Conservation (phyloP, 805 yeast genomes). For the Wickerhamomyces xylosicus region DNA sequence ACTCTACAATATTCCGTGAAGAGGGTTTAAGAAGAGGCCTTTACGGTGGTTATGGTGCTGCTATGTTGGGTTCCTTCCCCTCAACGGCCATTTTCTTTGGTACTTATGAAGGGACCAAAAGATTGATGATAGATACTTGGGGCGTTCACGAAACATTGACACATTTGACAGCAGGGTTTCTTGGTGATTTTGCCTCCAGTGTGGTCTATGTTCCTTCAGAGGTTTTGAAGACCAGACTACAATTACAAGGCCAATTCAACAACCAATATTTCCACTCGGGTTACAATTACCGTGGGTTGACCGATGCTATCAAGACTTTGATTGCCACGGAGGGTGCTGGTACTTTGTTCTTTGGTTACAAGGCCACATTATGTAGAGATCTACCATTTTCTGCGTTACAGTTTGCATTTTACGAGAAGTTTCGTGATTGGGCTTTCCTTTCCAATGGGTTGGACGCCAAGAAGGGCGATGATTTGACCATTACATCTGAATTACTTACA, state of each 20-base stretch:
- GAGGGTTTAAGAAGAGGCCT: constrained; percentile 83
- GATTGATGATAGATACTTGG: constrained; percentile 53
- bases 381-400: constrained; percentile 94
- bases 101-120: constrained; percentile 75
- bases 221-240: constrained; percentile 86
- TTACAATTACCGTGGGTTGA: constrained; percentile 72
- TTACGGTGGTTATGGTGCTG: constrained; percentile 89
- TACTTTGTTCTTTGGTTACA: constrained; percentile 83
- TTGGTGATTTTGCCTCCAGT: constrained; percentile 90
- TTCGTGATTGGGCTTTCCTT: constrained; percentile 48
- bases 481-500: constrained; percentile 59
- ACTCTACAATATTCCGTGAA: constrained; percentile 59
- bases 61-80: constrained; percentile 87
- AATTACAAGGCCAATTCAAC: constrained; percentile 81
- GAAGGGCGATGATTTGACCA: constrained; percentile 35
- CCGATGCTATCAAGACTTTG: constrained; percentile 61
- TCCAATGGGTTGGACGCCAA: constrained; percentile 20
- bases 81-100: constrained; percentile 92
- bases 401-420: constrained; percentile 88
- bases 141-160: constrained; percentile 68
- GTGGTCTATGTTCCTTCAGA: constrained; percentile 91
- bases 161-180: constrained; percentile 75
- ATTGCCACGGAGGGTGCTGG: constrained; percentile 58
- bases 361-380: constrained; percentile 87
- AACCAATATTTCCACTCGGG: constrained; percentile 74